These are phyloP conservation scores for Solanum okadae DNA, from an alignment of 257 asterid species.

Conservation along the genomic window DNA sequence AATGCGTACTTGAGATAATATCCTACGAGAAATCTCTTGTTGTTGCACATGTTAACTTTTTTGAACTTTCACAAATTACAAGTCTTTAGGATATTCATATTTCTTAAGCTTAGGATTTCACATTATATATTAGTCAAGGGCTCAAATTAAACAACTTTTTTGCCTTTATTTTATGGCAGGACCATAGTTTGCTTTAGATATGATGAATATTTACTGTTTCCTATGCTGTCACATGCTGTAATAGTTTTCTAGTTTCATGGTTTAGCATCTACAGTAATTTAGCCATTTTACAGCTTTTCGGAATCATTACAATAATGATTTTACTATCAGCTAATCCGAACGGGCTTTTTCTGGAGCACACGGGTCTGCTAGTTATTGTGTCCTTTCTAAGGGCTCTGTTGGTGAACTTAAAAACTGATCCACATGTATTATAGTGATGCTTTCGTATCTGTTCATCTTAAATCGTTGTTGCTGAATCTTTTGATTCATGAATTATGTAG, in stretches of 20 bases:
- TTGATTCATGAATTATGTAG: neutral
- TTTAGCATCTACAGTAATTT: neutral
- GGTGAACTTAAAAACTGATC: neutral
- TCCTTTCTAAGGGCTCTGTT: neutral
- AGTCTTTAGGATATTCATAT: neutral
- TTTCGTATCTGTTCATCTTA: neutral
- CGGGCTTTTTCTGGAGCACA: neutral
- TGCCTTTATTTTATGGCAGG: neutral
- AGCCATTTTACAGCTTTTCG: neutral
- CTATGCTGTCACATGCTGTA: neutral
- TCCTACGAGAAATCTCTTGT: neutral
- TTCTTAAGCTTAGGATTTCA: neutral
- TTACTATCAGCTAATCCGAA: neutral
- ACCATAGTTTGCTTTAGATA: neutral
- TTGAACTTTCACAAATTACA: neutral
- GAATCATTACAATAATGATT: neutral
- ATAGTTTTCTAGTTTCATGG: neutral
- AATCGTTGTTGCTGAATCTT: neutral
- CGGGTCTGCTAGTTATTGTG: neutral
- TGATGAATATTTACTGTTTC: neutral
- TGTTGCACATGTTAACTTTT: neutral
- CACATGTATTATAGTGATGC: neutral
- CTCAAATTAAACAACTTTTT: neutral
- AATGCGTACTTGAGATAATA: neutral
- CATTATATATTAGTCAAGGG: neutral